Base-by-base conservation (phyloP, 164 flowering plant genomes). In the Umbilicus rupestris region DNA sequence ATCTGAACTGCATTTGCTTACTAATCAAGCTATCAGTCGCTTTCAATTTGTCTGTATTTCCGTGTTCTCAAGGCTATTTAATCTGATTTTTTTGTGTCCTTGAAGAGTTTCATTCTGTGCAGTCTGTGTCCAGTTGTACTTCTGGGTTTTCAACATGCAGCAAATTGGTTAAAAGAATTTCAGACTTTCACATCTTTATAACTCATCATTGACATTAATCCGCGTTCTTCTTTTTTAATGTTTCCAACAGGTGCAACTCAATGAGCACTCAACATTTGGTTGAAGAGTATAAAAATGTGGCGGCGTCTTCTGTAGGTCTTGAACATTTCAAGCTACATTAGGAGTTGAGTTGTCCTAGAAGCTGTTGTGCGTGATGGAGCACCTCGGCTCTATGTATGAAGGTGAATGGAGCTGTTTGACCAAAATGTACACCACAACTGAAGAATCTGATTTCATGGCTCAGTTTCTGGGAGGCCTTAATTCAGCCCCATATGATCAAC, bases 381-480 rank as follows among this genome's bases (percentile, higher is more conserved):
- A 24, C 2, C 31, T 26, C 31, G 31, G 59, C 15, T 15, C 58
- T 16, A 50, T 52, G 41, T 66, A 20, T 5, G 69, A 49, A 50
- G 45, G 45, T 17, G 69, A 66, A 37, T 66, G 69, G 69, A 52
- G 46, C 46, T 33, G 31, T 14, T 35, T 66, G 15, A 50, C 29
- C 29, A 35, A 20, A 65, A 65, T 65, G 55, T 65, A 45, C 57
- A 45, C n/a, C 67, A 35, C 45, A 11, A 35, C 26, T 20, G 69
- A 39, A 22, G 69, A 66, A 28, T 28, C 62, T 35, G 62, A 66
- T 22, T 66, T 66, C 62, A 47, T 50, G 69, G 24, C 62, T 29
- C 62, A 66, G 29, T 50, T 66, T 19, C 62, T 66, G 1, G 50
- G 42, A 20, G 39, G 26, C 19, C n/a, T 52, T 26, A 52, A 26